Conservation (phyloP, 495 filamentous ascomycete species). For the Penicillium soppii region DNA sequence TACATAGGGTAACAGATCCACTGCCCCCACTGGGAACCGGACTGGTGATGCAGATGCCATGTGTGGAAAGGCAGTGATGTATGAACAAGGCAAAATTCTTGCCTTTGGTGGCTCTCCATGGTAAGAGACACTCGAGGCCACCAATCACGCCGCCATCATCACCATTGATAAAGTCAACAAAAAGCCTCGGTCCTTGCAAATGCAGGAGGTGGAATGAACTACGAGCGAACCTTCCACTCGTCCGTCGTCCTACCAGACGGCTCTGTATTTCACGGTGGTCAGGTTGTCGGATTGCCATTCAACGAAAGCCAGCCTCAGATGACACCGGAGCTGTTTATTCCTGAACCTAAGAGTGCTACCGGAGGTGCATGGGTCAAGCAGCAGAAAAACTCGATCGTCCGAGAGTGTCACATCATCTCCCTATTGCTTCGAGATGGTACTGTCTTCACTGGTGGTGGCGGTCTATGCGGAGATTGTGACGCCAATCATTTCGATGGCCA, state of each 20-base stretch:
- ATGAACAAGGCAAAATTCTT: slow-evolving; percentile 42
- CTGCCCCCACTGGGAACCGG: too few species aligned
- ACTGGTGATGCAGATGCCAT: too few species aligned
- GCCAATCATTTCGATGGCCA: slow-evolving; percentile 53
- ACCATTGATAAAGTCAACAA: slow-evolving; percentile 30
- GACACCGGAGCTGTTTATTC: slow-evolving; percentile 44
- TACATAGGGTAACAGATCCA: too few species aligned
- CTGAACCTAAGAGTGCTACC: slow-evolving; percentile 8
- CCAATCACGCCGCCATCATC: slow-evolving; percentile 39
- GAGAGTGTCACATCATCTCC: slow-evolving; percentile 50
- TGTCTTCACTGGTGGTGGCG: slow-evolving; percentile 51
- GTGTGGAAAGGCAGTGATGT: slow-evolving; percentile 1
- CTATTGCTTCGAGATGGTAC: slow-evolving; percentile 53
- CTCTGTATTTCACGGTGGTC: slow-evolving; percentile 46
- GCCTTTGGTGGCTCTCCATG: slow-evolving; percentile 43
- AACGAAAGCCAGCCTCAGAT: slow-evolving; percentile 37
- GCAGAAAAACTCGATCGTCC: slow-evolving; percentile 34
- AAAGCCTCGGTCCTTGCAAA: slow-evolving; percentile 18
- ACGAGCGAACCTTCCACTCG: slow-evolving; percentile 42
- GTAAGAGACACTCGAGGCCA: slow-evolving; percentile 35
- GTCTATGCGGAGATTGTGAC: slow-evolving; percentile 44
- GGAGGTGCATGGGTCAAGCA: slow-evolving; percentile 37
- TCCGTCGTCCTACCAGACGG: slow-evolving; percentile 50
- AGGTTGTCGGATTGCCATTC: slow-evolving; percentile 38
- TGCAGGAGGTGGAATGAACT: slow-evolving; percentile 33